phyloP scores from a whole-genome alignment of 257 asterid genomes.

The Nyctanthes arbortristis region DNA sequence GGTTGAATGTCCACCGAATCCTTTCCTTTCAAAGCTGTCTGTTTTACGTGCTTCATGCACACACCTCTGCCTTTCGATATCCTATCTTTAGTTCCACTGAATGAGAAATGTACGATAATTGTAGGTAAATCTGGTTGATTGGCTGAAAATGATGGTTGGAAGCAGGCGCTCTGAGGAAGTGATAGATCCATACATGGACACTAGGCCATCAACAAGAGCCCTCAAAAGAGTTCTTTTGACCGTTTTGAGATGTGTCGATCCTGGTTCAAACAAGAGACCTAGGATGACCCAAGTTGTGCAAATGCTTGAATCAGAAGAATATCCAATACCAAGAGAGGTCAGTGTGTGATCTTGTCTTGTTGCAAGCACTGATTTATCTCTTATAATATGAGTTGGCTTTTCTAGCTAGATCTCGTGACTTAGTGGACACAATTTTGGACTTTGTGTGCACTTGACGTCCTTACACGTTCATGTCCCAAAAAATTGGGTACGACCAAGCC shows the following conservation, averaged over 20 bases:
- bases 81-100: neutral
- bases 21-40: neutral
- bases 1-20: neutral
- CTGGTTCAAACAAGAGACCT: conserved; percentile 96
- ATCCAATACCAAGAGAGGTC: conserved; percentile 95
- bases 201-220: conserved; percentile 84
- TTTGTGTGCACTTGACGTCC: too few relatives aligned
- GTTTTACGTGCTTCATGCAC: neutral
- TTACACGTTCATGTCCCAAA: too few relatives aligned
- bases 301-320: conserved; percentile 98
- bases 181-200: conserved; percentile 83
- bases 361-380: neutral
- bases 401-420: too few relatives aligned
- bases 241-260: conserved; percentile 97
- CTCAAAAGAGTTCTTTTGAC: conserved; percentile 91
- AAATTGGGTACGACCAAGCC: too few relatives aligned
- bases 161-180: conserved; percentile 92
- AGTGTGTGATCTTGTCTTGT: conserved; percentile 16
- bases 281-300: conserved; percentile 96
- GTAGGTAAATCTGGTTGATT: conserved; percentile 95
- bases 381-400: neutral
- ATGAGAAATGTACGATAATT: conserved; percentile 4
- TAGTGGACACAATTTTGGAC: too few relatives aligned
- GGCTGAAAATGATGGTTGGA: conserved; percentile 99
- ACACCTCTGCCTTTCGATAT: neutral